A percentile compares a stretch with the other conserved stretches of the same genome.
These are phyloP conservation scores for Leishmania martiniquensis DNA, from an alignment of 208 protist species.

Conservation along the genomic window DNA sequence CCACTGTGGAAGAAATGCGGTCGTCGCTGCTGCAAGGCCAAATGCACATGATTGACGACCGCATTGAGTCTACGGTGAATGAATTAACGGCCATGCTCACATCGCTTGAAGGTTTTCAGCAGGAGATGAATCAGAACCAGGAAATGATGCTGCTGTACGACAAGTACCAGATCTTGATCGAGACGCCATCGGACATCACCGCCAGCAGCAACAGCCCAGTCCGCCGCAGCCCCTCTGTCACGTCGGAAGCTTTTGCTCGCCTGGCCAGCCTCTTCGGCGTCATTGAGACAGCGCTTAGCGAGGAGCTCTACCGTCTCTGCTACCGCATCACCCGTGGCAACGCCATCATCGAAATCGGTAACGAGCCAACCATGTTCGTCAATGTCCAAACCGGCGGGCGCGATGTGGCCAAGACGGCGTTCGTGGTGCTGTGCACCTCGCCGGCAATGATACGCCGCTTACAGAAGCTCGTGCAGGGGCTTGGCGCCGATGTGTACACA, in stretches of 20 bases:
- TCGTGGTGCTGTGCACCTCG: constrained; percentile 97
- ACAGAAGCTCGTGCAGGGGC: constrained; percentile 95
- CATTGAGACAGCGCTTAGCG: constrained; percentile 84
- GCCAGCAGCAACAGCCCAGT: constrained; percentile 42
- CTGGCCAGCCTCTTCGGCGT: constrained; percentile 96
- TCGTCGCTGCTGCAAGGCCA: constrained; percentile 84
- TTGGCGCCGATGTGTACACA: constrained; percentile 94
- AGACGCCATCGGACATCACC: constrained; percentile 66
- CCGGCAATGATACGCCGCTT: constrained; percentile 89
- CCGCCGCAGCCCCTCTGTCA: constrained; percentile 26
- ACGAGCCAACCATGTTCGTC: constrained; percentile 90
- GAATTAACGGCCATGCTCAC: constrained; percentile 43
- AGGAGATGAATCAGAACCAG: constrained; percentile 56
- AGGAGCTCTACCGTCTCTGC: constrained; percentile 93
- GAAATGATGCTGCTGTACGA: constrained; percentile 93
- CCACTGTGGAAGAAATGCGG: constrained; percentile 55
- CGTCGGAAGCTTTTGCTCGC: constrained; percentile 27
- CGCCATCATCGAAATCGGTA: constrained; percentile 87
- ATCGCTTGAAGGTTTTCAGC: constrained; percentile 44
- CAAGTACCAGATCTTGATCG: constrained; percentile 78
- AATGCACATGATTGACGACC: constrained; percentile 88
- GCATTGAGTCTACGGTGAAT: constrained; percentile 39
- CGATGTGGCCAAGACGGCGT: constrained; percentile 92
- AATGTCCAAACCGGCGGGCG: constrained; percentile 81
- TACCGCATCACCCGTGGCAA: constrained; percentile 98